A percentile compares a stretch with the other conserved stretches of the same genome.
Conservation (phyloP, 495 filamentous ascomycete species). For the Filosporella fistucella region DNA sequence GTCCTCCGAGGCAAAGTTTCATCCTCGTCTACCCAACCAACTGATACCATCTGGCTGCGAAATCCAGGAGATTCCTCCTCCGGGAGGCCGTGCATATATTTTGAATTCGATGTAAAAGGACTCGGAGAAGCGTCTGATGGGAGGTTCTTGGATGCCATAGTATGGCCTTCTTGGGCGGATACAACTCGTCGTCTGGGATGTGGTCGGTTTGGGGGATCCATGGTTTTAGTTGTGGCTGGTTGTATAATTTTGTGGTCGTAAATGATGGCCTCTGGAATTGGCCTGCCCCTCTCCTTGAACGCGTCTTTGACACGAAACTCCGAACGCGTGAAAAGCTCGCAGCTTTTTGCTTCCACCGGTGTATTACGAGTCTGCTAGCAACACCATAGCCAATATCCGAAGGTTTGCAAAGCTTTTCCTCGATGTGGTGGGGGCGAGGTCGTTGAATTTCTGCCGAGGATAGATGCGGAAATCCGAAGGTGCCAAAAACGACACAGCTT, state of each 20-base stretch:
- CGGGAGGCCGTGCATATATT: conserved; percentile 5
- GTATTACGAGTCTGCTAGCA: conserved; percentile 9
- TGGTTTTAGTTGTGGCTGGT: neutral
- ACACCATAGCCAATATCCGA: conserved; percentile 18
- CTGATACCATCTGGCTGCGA: conserved; percentile 16
- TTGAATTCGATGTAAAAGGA: conserved; percentile 20
- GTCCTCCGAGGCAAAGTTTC: conserved; percentile 11
- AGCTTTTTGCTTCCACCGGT: conserved; percentile 16
- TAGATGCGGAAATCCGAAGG: conserved; percentile 3
- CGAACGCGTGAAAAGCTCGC: conserved; percentile 15
- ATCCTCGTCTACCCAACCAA: conserved; percentile 22
- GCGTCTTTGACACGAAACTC: conserved; percentile 21
- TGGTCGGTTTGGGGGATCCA: conserved; percentile 20
- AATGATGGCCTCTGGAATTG: neutral
- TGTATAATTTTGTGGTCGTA: neutral
- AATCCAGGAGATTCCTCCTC: conserved; percentile 10
- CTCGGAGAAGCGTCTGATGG: conserved; percentile 18
- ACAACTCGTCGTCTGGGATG: conserved; percentile 7
- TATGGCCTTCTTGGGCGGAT: conserved; percentile 1
- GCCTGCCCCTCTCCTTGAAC: conserved; percentile 15
- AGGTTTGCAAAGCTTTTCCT: neutral
- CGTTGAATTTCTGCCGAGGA: conserved; percentile 5
- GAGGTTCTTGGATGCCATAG: conserved; percentile 4
- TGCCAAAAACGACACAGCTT: neutral
- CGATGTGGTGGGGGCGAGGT: conserved; percentile 7